Conservation (phyloP, 345 rosid species). For the Boechera stricta region DNA sequence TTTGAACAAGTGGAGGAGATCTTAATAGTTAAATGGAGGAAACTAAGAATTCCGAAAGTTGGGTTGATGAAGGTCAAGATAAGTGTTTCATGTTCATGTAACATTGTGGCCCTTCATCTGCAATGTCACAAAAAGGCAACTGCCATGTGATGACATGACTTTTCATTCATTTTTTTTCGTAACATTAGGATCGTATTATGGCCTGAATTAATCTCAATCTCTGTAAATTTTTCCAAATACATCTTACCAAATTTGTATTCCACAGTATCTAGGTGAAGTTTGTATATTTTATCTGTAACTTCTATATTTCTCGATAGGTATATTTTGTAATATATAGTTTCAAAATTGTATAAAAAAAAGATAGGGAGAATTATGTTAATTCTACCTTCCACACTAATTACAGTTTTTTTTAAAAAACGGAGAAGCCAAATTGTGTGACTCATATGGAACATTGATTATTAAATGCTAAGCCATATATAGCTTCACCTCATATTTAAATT, state of each 20-base stretch:
- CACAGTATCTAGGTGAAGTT: neutral
- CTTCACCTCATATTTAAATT: neutral
- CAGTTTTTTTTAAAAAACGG: neutral
- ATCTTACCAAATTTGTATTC: constrained; percentile 1
- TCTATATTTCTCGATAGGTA: neutral
- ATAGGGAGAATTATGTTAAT: neutral
- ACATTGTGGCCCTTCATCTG: constrained; percentile 58
- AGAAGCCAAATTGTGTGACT: neutral
- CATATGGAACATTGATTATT: constrained; percentile 12
- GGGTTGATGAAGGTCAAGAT: constrained; percentile 66
- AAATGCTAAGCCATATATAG: neutral
- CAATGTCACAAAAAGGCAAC: constrained; percentile 41
- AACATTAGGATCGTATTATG: constrained; percentile 6
- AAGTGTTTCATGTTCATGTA: constrained; percentile 63
- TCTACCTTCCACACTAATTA: neutral
- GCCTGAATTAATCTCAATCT: neutral
- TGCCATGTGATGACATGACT: constrained; percentile 50
- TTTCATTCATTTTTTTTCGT: neutral
- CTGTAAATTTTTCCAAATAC: neutral
- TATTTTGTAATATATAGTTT: neutral
- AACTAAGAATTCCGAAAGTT: constrained; percentile 48
- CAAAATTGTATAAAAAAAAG: neutral
- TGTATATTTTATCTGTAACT: constrained; percentile 2
- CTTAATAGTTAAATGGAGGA: constrained; percentile 13
- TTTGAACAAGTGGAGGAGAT: constrained; percentile 28